Conservation (phyloP, 2,329 filamentous ascomycete species). For the Magnaporthiopsis incrustans region DNA sequence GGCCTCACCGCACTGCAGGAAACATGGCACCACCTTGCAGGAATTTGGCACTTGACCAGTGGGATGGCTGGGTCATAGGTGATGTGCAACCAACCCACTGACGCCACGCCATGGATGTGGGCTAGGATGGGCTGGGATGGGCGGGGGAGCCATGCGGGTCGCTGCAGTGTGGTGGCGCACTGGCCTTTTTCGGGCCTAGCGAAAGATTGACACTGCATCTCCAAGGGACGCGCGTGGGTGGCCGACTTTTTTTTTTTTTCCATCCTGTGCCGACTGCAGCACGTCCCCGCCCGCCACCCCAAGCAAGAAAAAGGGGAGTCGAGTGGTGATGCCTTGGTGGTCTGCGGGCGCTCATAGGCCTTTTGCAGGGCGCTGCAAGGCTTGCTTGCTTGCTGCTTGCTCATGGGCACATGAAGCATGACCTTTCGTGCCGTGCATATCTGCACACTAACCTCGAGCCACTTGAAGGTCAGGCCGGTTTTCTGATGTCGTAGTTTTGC, state of each 20-base stretch:
- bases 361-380: background rate
- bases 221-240: background rate
- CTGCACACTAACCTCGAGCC: background rate
- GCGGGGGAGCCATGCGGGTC: background rate
- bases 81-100: background rate
- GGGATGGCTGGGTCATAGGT: background rate
- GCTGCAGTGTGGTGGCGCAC: background rate
- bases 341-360: background rate
- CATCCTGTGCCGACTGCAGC: background rate
- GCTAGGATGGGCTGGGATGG: background rate
- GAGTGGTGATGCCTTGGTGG: background rate
- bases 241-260: background rate
- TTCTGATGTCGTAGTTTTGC: background rate
- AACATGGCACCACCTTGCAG: background rate
- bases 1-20: background rate
- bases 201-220: background rate
- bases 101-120: background rate
- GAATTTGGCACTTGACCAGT: background rate
- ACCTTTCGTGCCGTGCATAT: background rate
- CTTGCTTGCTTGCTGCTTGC: background rate
- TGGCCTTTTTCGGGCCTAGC: background rate
- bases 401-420: background rate
- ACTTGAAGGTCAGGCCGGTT: background rate
- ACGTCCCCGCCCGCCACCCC: background rate
- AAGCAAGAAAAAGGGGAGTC: background rate